Conservation (phyloP, 225 moss, liverwort and hornwort genomes). For the Neckera pumila region DNA sequence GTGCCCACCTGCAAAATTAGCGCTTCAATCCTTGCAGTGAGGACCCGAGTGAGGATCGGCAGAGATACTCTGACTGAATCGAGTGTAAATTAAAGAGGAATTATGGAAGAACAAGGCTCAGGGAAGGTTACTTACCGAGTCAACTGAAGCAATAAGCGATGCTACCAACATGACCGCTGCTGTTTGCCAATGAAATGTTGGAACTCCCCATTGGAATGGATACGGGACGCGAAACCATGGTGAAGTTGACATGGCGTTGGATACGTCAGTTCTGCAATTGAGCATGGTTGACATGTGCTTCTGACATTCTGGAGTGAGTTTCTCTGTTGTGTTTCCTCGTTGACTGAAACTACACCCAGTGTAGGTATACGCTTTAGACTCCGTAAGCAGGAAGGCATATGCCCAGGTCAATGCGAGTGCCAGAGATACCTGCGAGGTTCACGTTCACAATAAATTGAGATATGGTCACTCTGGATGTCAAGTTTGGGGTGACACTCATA, state of each 20-base stretch:
- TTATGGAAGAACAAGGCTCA: not conserved
- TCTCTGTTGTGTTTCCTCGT: slow-evolving; percentile 23
- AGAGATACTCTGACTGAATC: not conserved
- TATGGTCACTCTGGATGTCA: not conserved
- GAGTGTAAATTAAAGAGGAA: not conserved
- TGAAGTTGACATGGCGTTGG: slow-evolving; percentile 37
- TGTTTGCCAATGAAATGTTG: slow-evolving; percentile 70
- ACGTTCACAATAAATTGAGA: not conserved
- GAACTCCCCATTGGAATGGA: slow-evolving; percentile 92
- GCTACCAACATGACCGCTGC: slow-evolving; percentile 80
- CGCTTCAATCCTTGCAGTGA: not conserved
- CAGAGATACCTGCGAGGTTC: slow-evolving; percentile 54
- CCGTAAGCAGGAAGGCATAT: slow-evolving; percentile 82
- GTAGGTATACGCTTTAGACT: slow-evolving; percentile 63
- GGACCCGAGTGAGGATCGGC: not conserved
- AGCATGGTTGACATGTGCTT: slow-evolving; percentile 48
- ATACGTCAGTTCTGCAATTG: slow-evolving; percentile 70
- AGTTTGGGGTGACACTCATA: not conserved
- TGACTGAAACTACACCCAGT: slow-evolving; percentile 45
- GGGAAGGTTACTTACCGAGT: slow-evolving; percentile 34
- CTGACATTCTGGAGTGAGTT: slow-evolving; percentile 27
- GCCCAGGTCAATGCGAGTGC: slow-evolving; percentile 80
- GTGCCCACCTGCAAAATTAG: slow-evolving; percentile 53
- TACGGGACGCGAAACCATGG: slow-evolving; percentile 83
- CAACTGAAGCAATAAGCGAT: slow-evolving; percentile 74